A percentile compares a stretch with the other conserved stretches of the same genome.
These are phyloP conservation scores for Knoxia roxburghii DNA, from an alignment of 257 asterid genomes.

Conservation along the genomic window DNA sequence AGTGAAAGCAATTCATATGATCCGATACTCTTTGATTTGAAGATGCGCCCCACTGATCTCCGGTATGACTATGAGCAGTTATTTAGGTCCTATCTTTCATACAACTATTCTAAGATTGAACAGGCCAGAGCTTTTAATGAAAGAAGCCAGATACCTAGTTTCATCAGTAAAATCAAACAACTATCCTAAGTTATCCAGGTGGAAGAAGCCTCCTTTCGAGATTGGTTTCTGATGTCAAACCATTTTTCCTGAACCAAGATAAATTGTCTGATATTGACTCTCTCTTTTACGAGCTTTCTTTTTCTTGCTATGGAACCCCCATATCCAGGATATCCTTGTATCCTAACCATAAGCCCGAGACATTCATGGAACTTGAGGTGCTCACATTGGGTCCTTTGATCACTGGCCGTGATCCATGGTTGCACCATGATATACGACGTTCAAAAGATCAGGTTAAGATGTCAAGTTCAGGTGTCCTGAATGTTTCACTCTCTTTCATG, in stretches of 20 bases:
- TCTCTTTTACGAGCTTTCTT: not conserved
- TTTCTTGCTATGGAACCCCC: constrained; percentile 5
- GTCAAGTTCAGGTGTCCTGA: constrained; percentile 12
- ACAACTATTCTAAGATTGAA: constrained; percentile 13
- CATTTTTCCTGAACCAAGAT: not conserved
- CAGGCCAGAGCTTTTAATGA: constrained; percentile 7
- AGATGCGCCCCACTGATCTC: not conserved
- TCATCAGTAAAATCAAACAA: not conserved
- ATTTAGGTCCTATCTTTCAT: constrained; percentile 1
- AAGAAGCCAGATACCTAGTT: not conserved
- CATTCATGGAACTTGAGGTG: constrained; percentile 12
- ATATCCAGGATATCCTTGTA: not conserved
- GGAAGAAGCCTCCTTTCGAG: not conserved
- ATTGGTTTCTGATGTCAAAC: constrained; percentile 1
- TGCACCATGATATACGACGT: not conserved
- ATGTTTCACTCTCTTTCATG: constrained; percentile 16
- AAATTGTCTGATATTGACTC: not conserved
- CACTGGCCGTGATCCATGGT: not conserved
- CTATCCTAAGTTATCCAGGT: constrained; percentile 12
- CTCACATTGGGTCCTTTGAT: constrained; percentile 19
- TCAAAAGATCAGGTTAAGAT: not conserved
- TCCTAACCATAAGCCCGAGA: not conserved
- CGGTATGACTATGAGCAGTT: not conserved
- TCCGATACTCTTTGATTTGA: constrained; percentile 9
- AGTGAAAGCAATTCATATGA: not conserved